Conservation (phyloP, 2,329 filamentous ascomycete genomes). For the Colletotrichum liriopes region DNA sequence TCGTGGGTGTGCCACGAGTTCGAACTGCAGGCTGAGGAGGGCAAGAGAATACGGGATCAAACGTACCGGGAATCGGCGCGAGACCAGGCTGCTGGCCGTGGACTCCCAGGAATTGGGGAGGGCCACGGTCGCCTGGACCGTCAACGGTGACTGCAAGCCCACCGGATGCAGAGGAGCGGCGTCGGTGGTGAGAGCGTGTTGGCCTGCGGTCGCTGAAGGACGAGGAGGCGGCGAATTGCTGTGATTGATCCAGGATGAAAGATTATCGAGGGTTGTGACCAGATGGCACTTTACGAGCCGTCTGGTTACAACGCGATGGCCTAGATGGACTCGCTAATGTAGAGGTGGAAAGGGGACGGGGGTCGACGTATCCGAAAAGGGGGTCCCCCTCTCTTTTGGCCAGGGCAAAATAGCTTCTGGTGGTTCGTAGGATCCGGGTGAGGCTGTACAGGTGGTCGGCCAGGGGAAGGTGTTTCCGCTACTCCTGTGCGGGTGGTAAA, state of each 20-base stretch:
- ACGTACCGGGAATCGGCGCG: conserved; percentile 72
- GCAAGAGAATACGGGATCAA: conserved; percentile 15
- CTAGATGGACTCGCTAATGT: conserved; percentile 37
- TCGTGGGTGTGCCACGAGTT: conserved; percentile 18
- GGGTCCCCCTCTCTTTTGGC: conserved; percentile 27
- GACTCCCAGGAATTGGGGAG: conserved; percentile 56
- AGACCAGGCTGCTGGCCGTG: conserved; percentile 60
- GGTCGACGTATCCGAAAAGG: conserved; percentile 41
- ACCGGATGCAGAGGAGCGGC: conserved; percentile 50
- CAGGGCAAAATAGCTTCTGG: conserved; percentile 20
- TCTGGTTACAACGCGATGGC: conserved; percentile 42
- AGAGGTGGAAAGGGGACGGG: conserved; percentile 24
- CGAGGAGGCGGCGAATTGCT: conserved; percentile 43
- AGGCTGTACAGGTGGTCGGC: conserved; percentile 34
- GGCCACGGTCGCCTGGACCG: conserved; percentile 50
- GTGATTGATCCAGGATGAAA: conserved; percentile 44
- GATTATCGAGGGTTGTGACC: conserved; percentile 42
- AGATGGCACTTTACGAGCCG: conserved; percentile 43
- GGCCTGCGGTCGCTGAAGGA: conserved; percentile 48
- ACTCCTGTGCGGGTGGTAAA: conserved; percentile 1
- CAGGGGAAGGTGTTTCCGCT: conserved; percentile 16
- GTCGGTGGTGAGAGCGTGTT: conserved; percentile 50
- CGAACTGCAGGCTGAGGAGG: conserved; percentile 33
- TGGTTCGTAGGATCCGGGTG: conserved; percentile 15
- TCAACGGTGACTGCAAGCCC: conserved; percentile 52